Evolutionary conservation across 495 filamentous ascomycete genomes (phyloP).

Genomic region (Talaromyces stipitatus): DNA sequence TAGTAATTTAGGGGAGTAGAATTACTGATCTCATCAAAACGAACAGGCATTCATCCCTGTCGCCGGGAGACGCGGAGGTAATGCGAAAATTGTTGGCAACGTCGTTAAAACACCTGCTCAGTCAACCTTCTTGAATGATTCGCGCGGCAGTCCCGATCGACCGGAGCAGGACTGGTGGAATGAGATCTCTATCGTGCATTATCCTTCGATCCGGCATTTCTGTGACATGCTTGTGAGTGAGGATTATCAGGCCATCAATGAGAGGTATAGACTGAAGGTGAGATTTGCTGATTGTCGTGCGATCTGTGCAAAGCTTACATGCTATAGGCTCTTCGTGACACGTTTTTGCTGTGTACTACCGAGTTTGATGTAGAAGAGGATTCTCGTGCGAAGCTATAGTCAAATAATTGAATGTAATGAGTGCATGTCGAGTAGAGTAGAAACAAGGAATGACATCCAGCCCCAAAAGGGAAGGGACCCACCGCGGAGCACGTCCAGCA

Average conservation of each 20-base stretch:
- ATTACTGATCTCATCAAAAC: background rate
- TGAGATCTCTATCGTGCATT: conserved; percentile 59
- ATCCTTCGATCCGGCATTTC: conserved; percentile 56
- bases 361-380: conserved; percentile 41
- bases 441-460: background rate
- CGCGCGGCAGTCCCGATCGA: conserved; percentile 16
- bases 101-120: conserved; percentile 30
- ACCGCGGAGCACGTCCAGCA: conserved; percentile 3
- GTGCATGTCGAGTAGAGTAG: background rate
- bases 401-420: background rate
- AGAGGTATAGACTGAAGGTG: conserved; percentile 43
- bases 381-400: conserved; percentile 17
- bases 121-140: conserved; percentile 14
- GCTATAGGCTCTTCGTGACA: conserved; percentile 47
- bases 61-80: conserved; percentile 46
- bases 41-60: conserved; percentile 43
- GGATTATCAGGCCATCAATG: conserved; percentile 59
- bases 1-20: background rate
- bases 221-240: conserved; percentile 54
- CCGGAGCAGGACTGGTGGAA: conserved; percentile 38
- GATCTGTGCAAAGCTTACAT: background rate
- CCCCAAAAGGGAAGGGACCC: background rate
- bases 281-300: conserved; percentile 6
- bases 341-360: conserved; percentile 53
- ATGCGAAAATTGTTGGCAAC: conserved; percentile 56